Base-by-base conservation (phyloP, 2,329 filamentous ascomycete genomes). In the Stenocarpella maydis region DNA sequence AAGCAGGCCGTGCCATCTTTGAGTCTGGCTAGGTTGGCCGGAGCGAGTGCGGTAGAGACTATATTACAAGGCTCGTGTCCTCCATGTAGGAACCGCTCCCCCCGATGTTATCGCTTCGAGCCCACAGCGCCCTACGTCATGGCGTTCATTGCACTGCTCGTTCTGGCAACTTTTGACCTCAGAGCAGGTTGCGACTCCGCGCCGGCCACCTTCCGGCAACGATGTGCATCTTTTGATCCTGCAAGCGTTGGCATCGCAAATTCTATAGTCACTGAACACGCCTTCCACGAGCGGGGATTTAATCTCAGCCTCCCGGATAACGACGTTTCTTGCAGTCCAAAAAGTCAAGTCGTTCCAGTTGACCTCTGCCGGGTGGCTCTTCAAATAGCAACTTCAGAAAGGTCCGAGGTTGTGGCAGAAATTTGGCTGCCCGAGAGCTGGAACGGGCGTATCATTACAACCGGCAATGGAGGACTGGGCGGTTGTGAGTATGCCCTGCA, bases 401-500 rank as follows among this genome's bases (percentile, higher is more conserved):
- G 76, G 19, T 83, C 83, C 15, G 80, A 81, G 61, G 82, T 87
- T 39, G 80, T 76, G 9, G 73, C 83, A 19, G 84, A 86, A 72
- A 77, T 81, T 1, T 86, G 84, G 84, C 79, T 86, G 45, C 85
- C 85, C 0, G 74, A 78, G 43, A 70, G 75, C 39, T 87, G 85
- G 77, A 80, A 78, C 1, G 80, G 81, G 1, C 81, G 85, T 0
- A 81, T 85, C 70, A 71, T 87, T 47, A 81, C 79, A 28, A 84
- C 82, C 0, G 85, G 84, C 1, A 86, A 86, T 52, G 84, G 83
- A 4, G 85, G 84, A 2, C 74, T 86, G 15, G 79, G 80, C 47
- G 84, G 84, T 21, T 85, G 85, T 77, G 24, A 60, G 74, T 60
- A n/a, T 17, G 9, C 45, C 26, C 7, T 15, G 8, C 6, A 7